A percentile compares a stretch with the other conserved stretches of the same genome.
Conservation (phyloP, 2,329 filamentous ascomycete species). For the Aspergillus sp. region DNA sequence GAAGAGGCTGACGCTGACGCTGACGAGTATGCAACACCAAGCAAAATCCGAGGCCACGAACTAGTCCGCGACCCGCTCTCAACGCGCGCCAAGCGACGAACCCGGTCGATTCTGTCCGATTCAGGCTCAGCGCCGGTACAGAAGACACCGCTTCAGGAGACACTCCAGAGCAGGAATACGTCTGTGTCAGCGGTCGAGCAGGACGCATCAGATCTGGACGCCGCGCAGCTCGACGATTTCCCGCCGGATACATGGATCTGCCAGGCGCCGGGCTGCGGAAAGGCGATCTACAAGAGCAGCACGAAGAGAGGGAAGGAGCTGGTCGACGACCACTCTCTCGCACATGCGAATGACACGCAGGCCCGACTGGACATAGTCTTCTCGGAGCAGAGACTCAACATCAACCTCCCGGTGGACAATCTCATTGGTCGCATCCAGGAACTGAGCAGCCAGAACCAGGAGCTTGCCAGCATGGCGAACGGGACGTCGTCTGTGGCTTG, state of each 20-base stretch:
- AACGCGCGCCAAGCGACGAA: conserved; percentile 20
- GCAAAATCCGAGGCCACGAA: conserved; percentile 23
- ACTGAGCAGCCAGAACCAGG: conserved; percentile 15
- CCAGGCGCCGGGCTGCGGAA: conserved; percentile 23
- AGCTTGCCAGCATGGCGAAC: conserved; percentile 7
- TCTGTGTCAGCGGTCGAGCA: conserved; percentile 3
- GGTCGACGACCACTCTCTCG: conserved; percentile 24
- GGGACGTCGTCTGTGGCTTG: conserved; percentile 5
- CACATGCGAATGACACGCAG: conserved; percentile 27
- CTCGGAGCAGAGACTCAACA: conserved; percentile 26
- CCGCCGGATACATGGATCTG: conserved; percentile 27
- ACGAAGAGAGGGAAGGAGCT: conserved; percentile 24
- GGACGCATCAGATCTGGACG: conserved; percentile 6
- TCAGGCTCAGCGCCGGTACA: conserved; percentile 13
- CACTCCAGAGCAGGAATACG: conserved; percentile 14
- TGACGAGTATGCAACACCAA: conserved; percentile 25
- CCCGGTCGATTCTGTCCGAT: conserved; percentile 21
- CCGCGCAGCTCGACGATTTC: conserved; percentile 7
- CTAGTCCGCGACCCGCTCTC: conserved; percentile 25
- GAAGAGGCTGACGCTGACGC: conserved; percentile 18
- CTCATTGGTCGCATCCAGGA: conserved; percentile 24
- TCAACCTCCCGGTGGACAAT: conserved; percentile 23
- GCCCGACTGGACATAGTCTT: conserved; percentile 27
- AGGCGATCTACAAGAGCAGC: conserved; percentile 22
- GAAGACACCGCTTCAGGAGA: conserved; percentile 22